A percentile compares a stretch with the other conserved stretches of the same genome.
phyloP scores from a whole-genome alignment of 2,329 filamentous ascomycete species.

The Colletotrichum sidae region DNA sequence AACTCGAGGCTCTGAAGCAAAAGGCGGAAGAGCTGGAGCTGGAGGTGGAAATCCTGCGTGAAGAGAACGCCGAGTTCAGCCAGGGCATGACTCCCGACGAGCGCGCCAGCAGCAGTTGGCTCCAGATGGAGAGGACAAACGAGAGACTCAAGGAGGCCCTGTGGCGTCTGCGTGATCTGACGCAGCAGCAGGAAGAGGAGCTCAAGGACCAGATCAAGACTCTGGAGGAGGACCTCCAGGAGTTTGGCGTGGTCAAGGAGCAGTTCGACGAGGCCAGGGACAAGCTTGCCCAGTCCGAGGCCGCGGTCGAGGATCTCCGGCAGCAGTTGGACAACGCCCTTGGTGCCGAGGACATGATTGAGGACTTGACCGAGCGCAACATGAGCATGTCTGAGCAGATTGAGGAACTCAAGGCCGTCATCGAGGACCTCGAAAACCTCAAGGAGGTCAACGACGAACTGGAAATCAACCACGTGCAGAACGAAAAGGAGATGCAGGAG shows the following conservation, averaged over 20 bases:
- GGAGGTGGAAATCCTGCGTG: constrained; percentile 86
- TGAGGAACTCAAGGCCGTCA: constrained; percentile 81
- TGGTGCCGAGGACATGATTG: constrained; percentile 92
- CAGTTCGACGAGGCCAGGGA: constrained; percentile 78
- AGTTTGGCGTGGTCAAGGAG: constrained; percentile 74
- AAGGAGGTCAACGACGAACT: constrained; percentile 96
- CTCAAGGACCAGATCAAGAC: constrained; percentile 79
- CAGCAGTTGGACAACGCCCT: constrained; percentile 92
- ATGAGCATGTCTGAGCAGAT: constrained; percentile 85
- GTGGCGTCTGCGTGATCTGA: constrained; percentile 85
- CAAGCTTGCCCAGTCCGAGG: constrained; percentile 78
- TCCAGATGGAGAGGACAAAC: constrained; percentile 92
- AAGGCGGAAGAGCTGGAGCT: constrained; percentile 87
- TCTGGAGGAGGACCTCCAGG: constrained; percentile 78
- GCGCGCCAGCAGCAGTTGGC: constrained; percentile 85
- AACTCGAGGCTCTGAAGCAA: constrained; percentile 80
- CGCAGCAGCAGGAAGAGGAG: constrained; percentile 85
- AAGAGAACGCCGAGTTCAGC: constrained; percentile 87
- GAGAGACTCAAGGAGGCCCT: constrained; percentile 89
- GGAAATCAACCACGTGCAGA: constrained; percentile 91
- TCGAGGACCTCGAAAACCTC: constrained; percentile 88
- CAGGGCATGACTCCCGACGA: constrained; percentile 91
- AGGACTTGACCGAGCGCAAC: constrained; percentile 89
- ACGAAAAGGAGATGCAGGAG: constrained; percentile 93
- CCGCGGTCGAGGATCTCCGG: constrained; percentile 84